Evolutionary conservation across 768 basidiomycete species (phyloP).

Genomic region (Saitozyma sp.): DNA sequence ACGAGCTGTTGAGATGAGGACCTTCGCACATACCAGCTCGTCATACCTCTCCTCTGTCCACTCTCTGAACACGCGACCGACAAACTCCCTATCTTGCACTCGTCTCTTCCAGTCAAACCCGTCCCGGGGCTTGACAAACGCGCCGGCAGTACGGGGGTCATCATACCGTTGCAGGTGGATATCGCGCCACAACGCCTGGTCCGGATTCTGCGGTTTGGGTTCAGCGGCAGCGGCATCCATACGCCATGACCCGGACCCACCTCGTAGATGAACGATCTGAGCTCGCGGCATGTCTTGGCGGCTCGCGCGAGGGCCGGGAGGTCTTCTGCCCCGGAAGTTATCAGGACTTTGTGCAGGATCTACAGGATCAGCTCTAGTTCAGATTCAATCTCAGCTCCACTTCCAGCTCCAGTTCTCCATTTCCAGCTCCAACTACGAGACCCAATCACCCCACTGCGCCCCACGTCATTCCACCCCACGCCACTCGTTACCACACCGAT

Average conservation of each 20-base stretch:
- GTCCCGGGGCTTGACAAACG: constrained; percentile 4
- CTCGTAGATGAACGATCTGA: constrained; percentile 43
- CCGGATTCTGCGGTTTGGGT: constrained; percentile 23
- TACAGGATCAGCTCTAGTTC: constrained; percentile 9
- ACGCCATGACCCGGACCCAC: constrained; percentile 18
- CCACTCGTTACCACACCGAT: too few species aligned
- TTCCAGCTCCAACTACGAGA: not conserved
- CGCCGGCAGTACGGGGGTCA: constrained; percentile 30
- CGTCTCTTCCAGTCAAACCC: constrained; percentile 33
- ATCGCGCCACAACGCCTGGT: constrained; percentile 45
- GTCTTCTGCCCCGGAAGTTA: constrained; percentile 26
- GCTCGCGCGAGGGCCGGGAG: constrained; percentile 17
- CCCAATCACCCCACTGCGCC: too few species aligned
- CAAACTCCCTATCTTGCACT: constrained; percentile 36
- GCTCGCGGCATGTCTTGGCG: constrained; percentile 37
- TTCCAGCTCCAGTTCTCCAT: not conserved
- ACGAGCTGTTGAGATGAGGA: not conserved
- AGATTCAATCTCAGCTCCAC: not conserved
- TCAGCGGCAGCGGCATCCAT: not conserved
- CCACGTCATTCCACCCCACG: too few species aligned
- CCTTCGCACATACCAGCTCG: constrained; percentile 24
- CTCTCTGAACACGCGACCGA: constrained; percentile 29
- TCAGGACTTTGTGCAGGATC: constrained; percentile 43
- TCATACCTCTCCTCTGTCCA: constrained; percentile 22
- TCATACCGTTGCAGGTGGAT: constrained; percentile 39